These are phyloP conservation scores for Hypoxylon trugodes DNA, from an alignment of 495 filamentous ascomycete species.

Conservation along the genomic window DNA sequence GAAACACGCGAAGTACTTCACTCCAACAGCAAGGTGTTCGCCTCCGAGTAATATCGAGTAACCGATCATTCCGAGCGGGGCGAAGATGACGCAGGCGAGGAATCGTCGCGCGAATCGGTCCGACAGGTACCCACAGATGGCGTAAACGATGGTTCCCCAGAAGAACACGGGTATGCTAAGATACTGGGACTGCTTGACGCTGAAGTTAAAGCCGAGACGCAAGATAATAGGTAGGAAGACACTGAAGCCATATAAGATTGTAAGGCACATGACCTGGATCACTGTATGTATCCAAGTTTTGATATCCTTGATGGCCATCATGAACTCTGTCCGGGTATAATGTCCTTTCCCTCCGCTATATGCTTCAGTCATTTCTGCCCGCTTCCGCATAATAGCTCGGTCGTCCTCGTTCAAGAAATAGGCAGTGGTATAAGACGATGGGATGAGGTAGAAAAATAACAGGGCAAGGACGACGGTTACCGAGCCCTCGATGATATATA, in stretches of 20 bases:
- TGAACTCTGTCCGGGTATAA: conserved; percentile 59
- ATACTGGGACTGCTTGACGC: conserved; percentile 68
- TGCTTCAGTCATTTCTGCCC: conserved; percentile 58
- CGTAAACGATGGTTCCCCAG: conserved; percentile 69
- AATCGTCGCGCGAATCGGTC: conserved; percentile 66
- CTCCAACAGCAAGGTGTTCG: conserved; percentile 60
- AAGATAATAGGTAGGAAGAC: conserved; percentile 81
- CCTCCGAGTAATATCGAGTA: conserved; percentile 67
- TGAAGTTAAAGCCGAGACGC: conserved; percentile 70
- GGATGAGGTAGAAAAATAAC: conserved; percentile 46
- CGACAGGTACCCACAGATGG: conserved; percentile 64
- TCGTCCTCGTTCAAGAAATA: conserved; percentile 67
- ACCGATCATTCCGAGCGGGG: conserved; percentile 65
- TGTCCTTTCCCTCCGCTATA: conserved; percentile 67
- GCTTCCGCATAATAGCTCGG: conserved; percentile 56
- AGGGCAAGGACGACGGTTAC: conserved; percentile 46
- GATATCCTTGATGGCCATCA: conserved; percentile 60
- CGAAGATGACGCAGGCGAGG: conserved; percentile 63
- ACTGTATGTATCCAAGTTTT: conserved; percentile 68
- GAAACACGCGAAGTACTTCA: conserved; percentile 71
- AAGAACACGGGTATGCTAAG: conserved; percentile 76
- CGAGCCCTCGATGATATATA: conserved; percentile 52
- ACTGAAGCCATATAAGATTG: conserved; percentile 75
- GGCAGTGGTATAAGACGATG: conserved; percentile 48
- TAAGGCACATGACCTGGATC: conserved; percentile 70